Conservation (phyloP, 73 alveolate genomes). For the Tetrahymena malaccensis region DNA sequence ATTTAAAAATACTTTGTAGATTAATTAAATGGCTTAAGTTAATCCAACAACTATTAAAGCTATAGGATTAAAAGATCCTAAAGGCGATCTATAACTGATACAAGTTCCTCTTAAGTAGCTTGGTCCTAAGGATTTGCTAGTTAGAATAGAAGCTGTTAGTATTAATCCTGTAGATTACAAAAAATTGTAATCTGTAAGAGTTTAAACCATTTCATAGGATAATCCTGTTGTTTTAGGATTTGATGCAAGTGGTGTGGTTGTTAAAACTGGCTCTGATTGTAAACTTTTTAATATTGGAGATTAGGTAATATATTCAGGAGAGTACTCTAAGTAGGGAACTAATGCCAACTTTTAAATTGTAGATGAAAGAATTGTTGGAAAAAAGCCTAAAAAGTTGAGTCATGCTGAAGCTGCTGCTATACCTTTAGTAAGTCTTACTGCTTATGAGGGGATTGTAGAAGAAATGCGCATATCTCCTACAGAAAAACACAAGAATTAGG, state of each 20-base stretch:
- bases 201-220: background rate
- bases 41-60: background rate
- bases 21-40: no score
- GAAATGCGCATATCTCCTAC: background rate
- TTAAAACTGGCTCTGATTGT: background rate
- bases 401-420: constrained; percentile 4
- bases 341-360: background rate
- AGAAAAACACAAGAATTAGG: background rate
- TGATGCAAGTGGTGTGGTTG: background rate
- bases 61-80: background rate
- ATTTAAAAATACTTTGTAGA: no score
- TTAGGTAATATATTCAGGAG: background rate
- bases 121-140: background rate
- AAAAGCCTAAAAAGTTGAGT: background rate
- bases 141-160: background rate
- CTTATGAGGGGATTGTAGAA: background rate
- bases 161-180: background rate
- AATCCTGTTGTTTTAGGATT: background rate
- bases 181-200: background rate
- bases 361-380: constrained; percentile 1
- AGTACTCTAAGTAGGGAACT: background rate
- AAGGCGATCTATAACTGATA: background rate
- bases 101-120: background rate
- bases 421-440: background rate
- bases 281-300: background rate